Evolutionary conservation across 2,329 filamentous ascomycete species (phyloP), one percentile per base, ranked within the genome.

Genomic region (Botrytis medusae): DNA sequence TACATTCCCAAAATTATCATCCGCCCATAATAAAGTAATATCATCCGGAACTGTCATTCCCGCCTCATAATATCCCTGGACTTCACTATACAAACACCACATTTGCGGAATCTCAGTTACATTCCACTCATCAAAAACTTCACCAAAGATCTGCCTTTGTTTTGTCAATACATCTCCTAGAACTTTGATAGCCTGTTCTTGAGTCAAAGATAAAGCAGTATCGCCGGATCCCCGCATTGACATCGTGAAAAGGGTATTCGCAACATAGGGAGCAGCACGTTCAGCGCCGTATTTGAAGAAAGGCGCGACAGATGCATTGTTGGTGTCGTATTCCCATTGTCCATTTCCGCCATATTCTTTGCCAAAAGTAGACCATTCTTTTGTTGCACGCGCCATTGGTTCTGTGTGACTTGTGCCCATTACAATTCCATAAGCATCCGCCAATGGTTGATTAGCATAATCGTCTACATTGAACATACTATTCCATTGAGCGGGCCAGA

Each of bases 81-180:
- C 90, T 79, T 93, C 91, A 79, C 92, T 93, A 82, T 93, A 93
- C 74, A 93, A 82, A 77, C 90, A 92, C 90, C 91, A 93, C 82
- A 90, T 86, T 81, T 93, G 91, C 9, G 91, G 90, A 54, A 87
- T 84, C 63, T 87, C 81, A 1, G 81, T 81, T 4, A 85, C 82
- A 8, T 81, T 83, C 1, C 73, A 79, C 3, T 76, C 84, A 20
- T 84, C 85, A 61, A 91, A 86, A 0, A 91, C 87, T 3, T 87
- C 84, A 32, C 83, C 83, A 61, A 91, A 83, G 73, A 90, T 90
- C 16, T 85, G 79, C 68, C 88, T 85, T 79, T 93, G 90, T 46
- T 88, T 86, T 4, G 84, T 77, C 3, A 93, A 89, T 40, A 92
- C 85, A 29, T 86, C 84, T 76, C 90, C 86, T 12, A 93, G 84